Conservation (phyloP, 2,329 filamentous ascomycete genomes). For the Trichophaea hybrida region DNA sequence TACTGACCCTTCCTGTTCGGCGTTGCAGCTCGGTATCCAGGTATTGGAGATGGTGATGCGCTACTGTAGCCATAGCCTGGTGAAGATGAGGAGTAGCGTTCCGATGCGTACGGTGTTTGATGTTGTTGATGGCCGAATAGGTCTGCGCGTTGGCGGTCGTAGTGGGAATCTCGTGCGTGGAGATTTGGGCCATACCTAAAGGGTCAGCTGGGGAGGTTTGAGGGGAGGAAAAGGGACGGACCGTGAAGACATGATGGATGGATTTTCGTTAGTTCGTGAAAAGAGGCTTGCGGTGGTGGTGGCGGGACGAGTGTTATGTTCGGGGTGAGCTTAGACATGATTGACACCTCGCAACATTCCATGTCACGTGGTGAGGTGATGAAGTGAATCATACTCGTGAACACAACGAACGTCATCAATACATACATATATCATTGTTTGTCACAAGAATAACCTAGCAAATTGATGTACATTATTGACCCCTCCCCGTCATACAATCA, state of each 20-base stretch:
- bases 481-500: too few relatives aligned
- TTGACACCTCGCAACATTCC: too few relatives aligned
- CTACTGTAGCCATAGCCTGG: background rate
- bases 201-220: background rate
- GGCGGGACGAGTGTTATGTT: too few relatives aligned
- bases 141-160: background rate
- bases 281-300: too few relatives aligned
- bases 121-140: background rate
- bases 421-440: too few relatives aligned
- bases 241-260: background rate
- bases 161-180: background rate
- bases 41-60: background rate
- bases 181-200: background rate
- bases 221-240: background rate
- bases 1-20: constrained; percentile 59
- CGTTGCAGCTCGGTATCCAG: constrained; percentile 17
- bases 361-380: too few relatives aligned
- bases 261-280: background rate
- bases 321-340: too few relatives aligned
- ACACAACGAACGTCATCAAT: too few relatives aligned
- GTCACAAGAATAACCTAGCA: too few relatives aligned
- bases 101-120: background rate
- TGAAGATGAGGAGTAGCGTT: background rate
- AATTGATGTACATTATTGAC: too few relatives aligned
- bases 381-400: too few relatives aligned